Evolutionary conservation across 352 stramenopile species (phyloP), one percentile per base, ranked within the genome.

Genomic region (Pythium insidiosum): DNA sequence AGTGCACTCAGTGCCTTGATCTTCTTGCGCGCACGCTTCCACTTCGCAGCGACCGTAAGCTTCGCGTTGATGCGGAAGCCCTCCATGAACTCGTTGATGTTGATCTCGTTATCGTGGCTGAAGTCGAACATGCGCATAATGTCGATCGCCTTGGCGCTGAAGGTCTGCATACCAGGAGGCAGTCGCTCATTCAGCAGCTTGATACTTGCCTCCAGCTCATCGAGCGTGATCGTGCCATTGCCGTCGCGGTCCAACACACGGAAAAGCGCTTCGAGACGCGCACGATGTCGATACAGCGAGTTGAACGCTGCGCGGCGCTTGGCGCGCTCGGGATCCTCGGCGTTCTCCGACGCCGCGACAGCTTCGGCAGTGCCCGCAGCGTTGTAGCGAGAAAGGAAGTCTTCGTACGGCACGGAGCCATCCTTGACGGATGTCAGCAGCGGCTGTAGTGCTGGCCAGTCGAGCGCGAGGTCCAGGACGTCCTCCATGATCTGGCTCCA

Each of bases 81-180:
- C 42, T 93, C 80, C 71, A 93, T 87, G 49, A 93, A 93, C 68
- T 93, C 80, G 53, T 93, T 93, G 46, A 93, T 93, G 64, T 93
- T 90, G 60, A 93, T 82, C 48, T 89, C 71, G 39, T 88, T 88
- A 51, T 93, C 77, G 50, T 85, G 68, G 23, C 63, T 84, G 35
- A 93, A 89, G 56, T 93, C 80, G 43, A 93, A 67, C 71, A 85
- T 87, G n/a, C 61, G 60, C 80, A 93, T 93, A 38, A 88, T 73
- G 43, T 90, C 78, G 39, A 71, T 56, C 18, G 72, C 66, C 19
- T 84, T 83, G 16, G 70, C 81, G 24, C 57, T 78, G 42, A 90
- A 90, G 6, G 71, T 61, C 47, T 87, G 82, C 7, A 68, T 71
- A 42, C 70, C 71, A 18, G 63, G 28, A 24, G 80, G 80, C 50